These are phyloP conservation scores for Tricholomella constricta DNA, from an alignment of 768 basidiomycete genomes.

Conservation along the genomic window DNA sequence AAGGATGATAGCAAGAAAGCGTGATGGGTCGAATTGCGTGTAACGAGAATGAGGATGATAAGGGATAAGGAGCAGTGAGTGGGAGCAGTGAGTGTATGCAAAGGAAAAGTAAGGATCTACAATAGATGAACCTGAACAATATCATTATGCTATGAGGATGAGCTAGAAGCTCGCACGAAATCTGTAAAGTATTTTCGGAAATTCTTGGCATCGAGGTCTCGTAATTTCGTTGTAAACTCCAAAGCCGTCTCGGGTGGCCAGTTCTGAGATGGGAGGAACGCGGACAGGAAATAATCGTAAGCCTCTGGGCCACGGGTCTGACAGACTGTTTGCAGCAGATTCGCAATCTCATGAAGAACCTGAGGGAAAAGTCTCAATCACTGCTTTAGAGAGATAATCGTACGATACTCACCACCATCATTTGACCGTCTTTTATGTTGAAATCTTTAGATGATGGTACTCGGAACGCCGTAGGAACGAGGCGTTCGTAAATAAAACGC, in stretches of 20 bases:
- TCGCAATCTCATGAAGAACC: constrained; percentile 90
- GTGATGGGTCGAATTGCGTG: constrained; percentile 3
- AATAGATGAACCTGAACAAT: constrained; percentile 10
- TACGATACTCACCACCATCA: constrained; percentile 65
- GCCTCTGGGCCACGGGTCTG: constrained; percentile 82
- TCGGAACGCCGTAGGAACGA: constrained; percentile 81
- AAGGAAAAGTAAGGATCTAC: constrained; percentile 7
- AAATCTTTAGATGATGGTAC: constrained; percentile 79
- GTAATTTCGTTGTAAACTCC: constrained; percentile 77
- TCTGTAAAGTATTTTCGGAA: constrained; percentile 90
- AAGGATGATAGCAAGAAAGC: constrained; percentile 5
- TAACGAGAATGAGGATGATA: background rate
- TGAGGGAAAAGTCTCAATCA: constrained; percentile 30
- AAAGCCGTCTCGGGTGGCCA: constrained; percentile 75
- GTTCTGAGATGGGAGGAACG: constrained; percentile 86
- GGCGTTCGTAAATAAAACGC: constrained; percentile 83
- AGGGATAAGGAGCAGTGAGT: constrained; percentile 2
- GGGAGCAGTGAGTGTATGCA: constrained; percentile 16
- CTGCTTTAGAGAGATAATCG: background rate
- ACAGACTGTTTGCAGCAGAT: constrained; percentile 76
- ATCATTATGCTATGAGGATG: constrained; percentile 51
- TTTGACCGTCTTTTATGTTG: constrained; percentile 88
- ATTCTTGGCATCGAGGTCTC: constrained; percentile 69
- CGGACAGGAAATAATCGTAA: constrained; percentile 72
- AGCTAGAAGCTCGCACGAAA: constrained; percentile 73